Base-by-base conservation (phyloP, 148 eudicot genomes). In the Fallopia convolvulus region DNA sequence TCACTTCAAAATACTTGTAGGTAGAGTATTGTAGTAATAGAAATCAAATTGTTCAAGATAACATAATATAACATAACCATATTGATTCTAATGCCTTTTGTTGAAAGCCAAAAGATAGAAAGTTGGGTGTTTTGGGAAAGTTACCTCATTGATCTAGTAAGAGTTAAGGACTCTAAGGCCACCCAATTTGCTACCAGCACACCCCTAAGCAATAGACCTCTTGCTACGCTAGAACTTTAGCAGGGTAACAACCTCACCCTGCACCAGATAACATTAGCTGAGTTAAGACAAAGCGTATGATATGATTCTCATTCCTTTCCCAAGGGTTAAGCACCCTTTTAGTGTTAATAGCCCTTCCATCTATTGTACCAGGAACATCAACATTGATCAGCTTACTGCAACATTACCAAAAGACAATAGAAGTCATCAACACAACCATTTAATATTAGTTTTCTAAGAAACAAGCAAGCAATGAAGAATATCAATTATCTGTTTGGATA, bases 271-370 rank as follows among this genome's bases (percentile, higher is more conserved):
- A 97, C 98, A 81, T 94, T 94, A 14, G 98, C 96, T 30, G 98
- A 94, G 84, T 94, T 94, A 66, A 94, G 96, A 77, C 98, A 94
- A 20, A 94, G 93, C 61, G 96, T 94, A 58, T 94, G 98, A 77
- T 94, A 58, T 94, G 98, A 77, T 94, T 94, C 85, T 94, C 97
- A 78, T 92, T 90, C 85, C 97, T 92, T 83, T 94, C 98, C 98
- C 97, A 94, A 18, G 93, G 97, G 74, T 94, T 92, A 8, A 94
- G 89, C 39, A 87, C 90, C 83, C 80, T 49, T 83, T 94, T 94
- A 32, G 92, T 90, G 88, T 94, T 94, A 77, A 94, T 90, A 70
- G 97, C 87, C 79, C 97, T 86, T 76, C 92, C 98, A 75, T 94
- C 98, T 71, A 94, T 89, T 39, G 98, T 94, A 42, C 85, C 84